Conservation (phyloP, 345 rosid genomes). For the Stellera chamaejasme region DNA sequence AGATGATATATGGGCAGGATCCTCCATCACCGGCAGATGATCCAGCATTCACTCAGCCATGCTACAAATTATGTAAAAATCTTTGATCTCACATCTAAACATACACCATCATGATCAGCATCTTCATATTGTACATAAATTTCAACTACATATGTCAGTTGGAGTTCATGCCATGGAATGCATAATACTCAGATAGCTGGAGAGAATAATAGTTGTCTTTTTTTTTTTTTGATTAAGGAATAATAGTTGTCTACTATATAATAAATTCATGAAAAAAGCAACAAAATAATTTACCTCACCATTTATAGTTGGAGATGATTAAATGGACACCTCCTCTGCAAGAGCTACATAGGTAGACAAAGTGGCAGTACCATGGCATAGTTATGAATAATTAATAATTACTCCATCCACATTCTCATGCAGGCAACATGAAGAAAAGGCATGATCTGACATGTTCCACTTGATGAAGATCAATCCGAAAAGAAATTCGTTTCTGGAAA, state of each 20-base stretch:
- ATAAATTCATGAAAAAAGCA: too few species aligned
- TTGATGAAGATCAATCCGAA: conserved; percentile 7
- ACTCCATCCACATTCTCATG: conserved; percentile 13
- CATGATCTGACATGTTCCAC: conserved; percentile 40
- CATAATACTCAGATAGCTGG: not conserved
- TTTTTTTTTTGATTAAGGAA: too few species aligned
- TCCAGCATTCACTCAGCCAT: conserved; percentile 78
- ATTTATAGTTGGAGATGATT: not conserved
- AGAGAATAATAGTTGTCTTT: too few species aligned
- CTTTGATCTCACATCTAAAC: not conserved
- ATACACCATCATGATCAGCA: not conserved
- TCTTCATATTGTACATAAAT: not conserved
- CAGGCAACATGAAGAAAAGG: conserved; percentile 63
- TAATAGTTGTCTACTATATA: too few species aligned
- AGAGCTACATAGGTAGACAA: not conserved
- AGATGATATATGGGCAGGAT: conserved; percentile 87
- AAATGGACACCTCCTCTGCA: conserved; percentile 6
- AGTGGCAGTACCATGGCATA: not conserved
- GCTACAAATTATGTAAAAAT: conserved; percentile 67
- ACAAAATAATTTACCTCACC: not conserved
- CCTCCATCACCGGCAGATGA: conserved; percentile 62
- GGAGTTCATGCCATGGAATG: not conserved
- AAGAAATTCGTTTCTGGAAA: too few species aligned
- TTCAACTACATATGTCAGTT: too few species aligned
- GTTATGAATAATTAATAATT: conserved; percentile 9